A percentile compares a stretch with the other conserved stretches of the same genome.
These are phyloP conservation scores for Aschersonia sp. DNA, from an alignment of 2,329 filamentous ascomycete species.

Conservation along the genomic window DNA sequence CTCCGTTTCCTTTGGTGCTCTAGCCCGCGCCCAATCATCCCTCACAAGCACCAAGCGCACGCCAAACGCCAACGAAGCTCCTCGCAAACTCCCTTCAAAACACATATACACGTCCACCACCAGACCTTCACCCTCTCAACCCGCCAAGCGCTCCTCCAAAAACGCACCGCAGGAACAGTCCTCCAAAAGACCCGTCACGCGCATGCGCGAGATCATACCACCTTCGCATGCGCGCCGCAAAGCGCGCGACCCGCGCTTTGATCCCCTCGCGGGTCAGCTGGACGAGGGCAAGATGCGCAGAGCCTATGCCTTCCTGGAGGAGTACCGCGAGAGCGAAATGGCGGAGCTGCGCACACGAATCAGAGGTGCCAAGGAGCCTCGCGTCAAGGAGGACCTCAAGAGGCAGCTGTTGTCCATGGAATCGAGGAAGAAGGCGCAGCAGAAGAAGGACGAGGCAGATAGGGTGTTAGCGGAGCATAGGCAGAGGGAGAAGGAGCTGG, in stretches of 20 bases:
- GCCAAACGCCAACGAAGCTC: too few relatives aligned
- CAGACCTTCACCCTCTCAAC: conserved; percentile 1
- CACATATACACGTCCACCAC: neutral
- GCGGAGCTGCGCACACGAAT: conserved; percentile 55
- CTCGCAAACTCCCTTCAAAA: conserved; percentile 1
- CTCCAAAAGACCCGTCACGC: conserved; percentile 70
- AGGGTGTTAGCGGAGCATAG: conserved; percentile 63
- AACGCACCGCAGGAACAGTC: conserved; percentile 78
- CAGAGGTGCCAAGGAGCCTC: conserved; percentile 48
- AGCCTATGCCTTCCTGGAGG: conserved; percentile 78
- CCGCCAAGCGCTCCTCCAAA: conserved; percentile 47
- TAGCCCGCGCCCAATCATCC: conserved; percentile 71
- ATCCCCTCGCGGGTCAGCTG: conserved; percentile 38
- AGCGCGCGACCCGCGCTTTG: conserved; percentile 78
- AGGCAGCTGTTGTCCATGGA: conserved; percentile 64
- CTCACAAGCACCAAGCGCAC: conserved; percentile 25
- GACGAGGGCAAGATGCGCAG: conserved; percentile 48
- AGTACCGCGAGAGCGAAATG: conserved; percentile 78
- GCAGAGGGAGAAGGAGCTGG: conserved; percentile 67
- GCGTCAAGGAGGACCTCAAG: conserved; percentile 56
- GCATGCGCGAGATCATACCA: conserved; percentile 57
- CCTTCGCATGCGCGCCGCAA: conserved; percentile 35
- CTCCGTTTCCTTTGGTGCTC: conserved; percentile 73
- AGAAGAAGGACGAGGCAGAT: conserved; percentile 54
- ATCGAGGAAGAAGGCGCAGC: conserved; percentile 57